Evolutionary conservation across 2,329 filamentous ascomycete genomes (phyloP).

Genomic region (Nothopassalora personata): DNA sequence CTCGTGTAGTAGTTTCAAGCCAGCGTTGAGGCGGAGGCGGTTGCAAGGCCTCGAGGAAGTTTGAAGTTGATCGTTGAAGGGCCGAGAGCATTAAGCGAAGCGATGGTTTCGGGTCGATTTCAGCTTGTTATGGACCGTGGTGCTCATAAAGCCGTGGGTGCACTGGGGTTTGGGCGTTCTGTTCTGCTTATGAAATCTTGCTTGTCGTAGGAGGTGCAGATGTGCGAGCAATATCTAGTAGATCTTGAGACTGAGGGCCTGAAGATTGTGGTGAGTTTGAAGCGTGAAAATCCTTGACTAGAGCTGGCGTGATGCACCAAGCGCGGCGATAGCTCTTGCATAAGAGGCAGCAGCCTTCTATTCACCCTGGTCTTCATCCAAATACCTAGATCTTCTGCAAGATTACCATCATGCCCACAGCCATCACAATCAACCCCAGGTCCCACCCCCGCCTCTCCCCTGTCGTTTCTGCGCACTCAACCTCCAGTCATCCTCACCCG

Average conservation of each 20-base stretch:
- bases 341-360: not conserved
- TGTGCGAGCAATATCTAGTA: too few species aligned
- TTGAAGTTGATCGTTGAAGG: not conserved
- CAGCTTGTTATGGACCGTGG: too few species aligned
- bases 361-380: not conserved
- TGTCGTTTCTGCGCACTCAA: slow-evolving; percentile 80
- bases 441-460: slow-evolving; percentile 83
- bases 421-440: slow-evolving; percentile 64
- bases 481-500: slow-evolving; percentile 90
- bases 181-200: not conserved
- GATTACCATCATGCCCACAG: not conserved
- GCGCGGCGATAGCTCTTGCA: too few species aligned
- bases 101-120: not conserved
- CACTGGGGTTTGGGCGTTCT: not conserved
- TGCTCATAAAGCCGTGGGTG: too few species aligned
- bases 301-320: too few species aligned
- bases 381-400: not conserved
- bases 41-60: not conserved
- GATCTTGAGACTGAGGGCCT: too few species aligned
- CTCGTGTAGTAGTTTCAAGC: too few species aligned
- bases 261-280: too few species aligned
- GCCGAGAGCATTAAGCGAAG: not conserved
- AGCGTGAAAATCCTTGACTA: too few species aligned
- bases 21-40: not conserved
- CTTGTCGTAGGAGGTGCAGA: too few species aligned